Evolutionary conservation across 345 rosid species (phyloP), one percentile per base, ranked within the genome.

Genomic region (Brassica cretica): DNA sequence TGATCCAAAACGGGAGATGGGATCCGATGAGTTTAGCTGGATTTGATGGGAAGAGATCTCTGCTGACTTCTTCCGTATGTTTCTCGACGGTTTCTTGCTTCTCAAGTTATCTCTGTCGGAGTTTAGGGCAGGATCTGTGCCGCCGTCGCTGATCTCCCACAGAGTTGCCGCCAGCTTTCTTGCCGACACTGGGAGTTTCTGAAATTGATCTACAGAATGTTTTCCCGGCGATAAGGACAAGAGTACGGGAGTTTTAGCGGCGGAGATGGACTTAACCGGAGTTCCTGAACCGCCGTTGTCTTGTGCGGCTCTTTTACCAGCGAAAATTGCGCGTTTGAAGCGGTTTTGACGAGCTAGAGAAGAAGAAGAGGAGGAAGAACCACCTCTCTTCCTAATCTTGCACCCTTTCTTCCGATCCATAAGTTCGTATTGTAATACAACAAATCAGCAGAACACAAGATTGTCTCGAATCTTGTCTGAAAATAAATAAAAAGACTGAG

Each of bases 381-480:
- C 80, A 33, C 94, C 90, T 80, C 98, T 85, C 88, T 93, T 95
- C 80, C 97, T 91, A 81, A 93, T 90, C 88, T 91, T 95, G 63
- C 92, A 86, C 5, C 71, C 79, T 66, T 77, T 85, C 59, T 79
- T 88, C 9, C 75, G 61, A 49, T 81, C 88, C 88, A 85, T 78
- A 74, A 30, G 4, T 30, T 64, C 15, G 11, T 7, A 21, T 24
- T 41, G 2, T 7, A 18, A 25, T 55, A 15, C 44, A 53, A 33
- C 5, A 46, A 41, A 56, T 21, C 19, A 55, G 18, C 62, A 58
- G 62, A 19, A 70, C 64, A 65, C 76, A 55, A 55, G 56, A 51
- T 5, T 51, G 56, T 51, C 7, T 51, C 56, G 56, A 51, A n/a
- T 5, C 70, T 63, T 21, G 80, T 8, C 32, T 4, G 35, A 49